Evolutionary conservation across 2,329 filamentous ascomycete genomes (phyloP), one percentile per base, ranked within the genome.

Genomic region (Diaporthe amygdali): DNA sequence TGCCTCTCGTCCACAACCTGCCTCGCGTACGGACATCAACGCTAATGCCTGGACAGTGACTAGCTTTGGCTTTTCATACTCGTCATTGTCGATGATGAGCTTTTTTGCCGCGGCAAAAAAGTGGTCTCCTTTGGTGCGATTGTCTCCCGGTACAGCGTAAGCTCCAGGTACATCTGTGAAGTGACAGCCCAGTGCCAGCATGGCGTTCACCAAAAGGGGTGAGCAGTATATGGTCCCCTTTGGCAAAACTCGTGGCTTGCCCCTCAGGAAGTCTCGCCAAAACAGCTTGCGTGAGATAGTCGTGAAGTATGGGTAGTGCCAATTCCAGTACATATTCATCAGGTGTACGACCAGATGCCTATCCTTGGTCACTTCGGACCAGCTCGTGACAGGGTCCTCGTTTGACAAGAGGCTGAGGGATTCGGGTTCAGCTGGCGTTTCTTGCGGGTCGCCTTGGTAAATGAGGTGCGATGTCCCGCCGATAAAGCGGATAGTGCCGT

Each of bases 291-390:
- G 97, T 15, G 95, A 96, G 8, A 98, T 85, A 0, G 94, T 96
- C 5, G 95, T 96, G 80, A 98, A 99, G 82, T 96, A 98, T 22
- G 95, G 92, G 81, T 98, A 98, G 81, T 98, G 96, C 93, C 96
- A 98, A 76, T 92, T 94, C 83, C 98, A 98, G 82, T 99, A 99
- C 94, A 98, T 95, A 77, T 95, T 96, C 79, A 99, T 90, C 22
- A 99, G 89, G 81, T 98, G 96, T 20, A 91, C 89, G 76, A 98
- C 91, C 55, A 97, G 86, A 68, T 93, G 89, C 30, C 91, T 87
- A 79, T 98, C 94, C 64, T 90, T 86, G 1, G 94, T 97, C 55
- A 97, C 94, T 20, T 87, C 89, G 0, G 96, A 97, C 96, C 96
- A 99, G 68, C 92, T 95, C 25, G 90, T 91, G 68, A 96, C 87